Evolutionary conservation across 1,139 yeast species (phyloP).

Genomic region (Yamadazyma triangularis): DNA sequence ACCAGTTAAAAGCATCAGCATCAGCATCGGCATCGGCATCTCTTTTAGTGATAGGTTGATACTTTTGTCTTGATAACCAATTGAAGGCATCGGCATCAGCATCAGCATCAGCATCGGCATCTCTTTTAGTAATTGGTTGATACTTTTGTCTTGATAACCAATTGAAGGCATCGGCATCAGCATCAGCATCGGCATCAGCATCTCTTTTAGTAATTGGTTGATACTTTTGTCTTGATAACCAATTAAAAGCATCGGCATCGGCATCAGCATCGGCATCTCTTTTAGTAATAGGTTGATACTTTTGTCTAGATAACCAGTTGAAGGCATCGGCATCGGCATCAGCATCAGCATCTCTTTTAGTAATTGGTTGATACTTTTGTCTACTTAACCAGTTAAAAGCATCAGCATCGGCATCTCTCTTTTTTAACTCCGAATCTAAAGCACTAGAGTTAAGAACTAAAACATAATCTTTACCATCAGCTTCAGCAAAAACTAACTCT

Average conservation of each 20-base stretch:
- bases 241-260: constrained; percentile 5
- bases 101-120: constrained; percentile 7
- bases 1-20: constrained; percentile 1
- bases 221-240: constrained; percentile 6
- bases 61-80: constrained; percentile 6
- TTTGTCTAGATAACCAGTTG: constrained; percentile 5
- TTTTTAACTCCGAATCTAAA: constrained; percentile 4
- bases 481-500: constrained; percentile 9
- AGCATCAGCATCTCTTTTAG: constrained; percentile 10
- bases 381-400: constrained; percentile 2
- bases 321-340: constrained; percentile 7
- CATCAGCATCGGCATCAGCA: constrained; percentile 5
- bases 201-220: constrained; percentile 10
- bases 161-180: constrained; percentile 8
- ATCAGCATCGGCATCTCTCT: constrained; percentile 5
- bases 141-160: constrained; percentile 7
- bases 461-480: constrained; percentile 9
- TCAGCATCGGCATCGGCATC: constrained; percentile 3
- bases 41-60: constrained; percentile 7
- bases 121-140: constrained; percentile 8
- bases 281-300: constrained; percentile 8
- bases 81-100: constrained; percentile 4
- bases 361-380: constrained; percentile 4
- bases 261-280: constrained; percentile 6
- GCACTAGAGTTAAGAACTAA: constrained; percentile 9